These are phyloP conservation scores for Fusarium chaquense DNA, from an alignment of 2,329 filamentous ascomycete species.

Conservation along the genomic window DNA sequence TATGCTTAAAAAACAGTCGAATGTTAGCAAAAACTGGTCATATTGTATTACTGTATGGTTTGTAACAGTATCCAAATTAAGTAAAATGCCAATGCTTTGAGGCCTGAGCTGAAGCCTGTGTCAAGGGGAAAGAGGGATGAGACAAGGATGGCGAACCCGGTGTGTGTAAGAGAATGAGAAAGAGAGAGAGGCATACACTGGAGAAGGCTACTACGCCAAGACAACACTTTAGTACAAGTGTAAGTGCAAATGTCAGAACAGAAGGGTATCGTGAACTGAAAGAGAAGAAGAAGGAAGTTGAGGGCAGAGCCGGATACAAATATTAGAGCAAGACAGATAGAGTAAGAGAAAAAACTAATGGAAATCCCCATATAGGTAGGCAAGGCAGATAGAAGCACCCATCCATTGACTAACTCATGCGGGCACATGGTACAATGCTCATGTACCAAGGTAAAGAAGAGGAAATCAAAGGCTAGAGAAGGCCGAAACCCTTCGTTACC, in stretches of 20 bases:
- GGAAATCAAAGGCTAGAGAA: slow-evolving; percentile 11
- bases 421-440: slow-evolving; percentile 1
- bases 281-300: not conserved
- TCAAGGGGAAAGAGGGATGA: slow-evolving; percentile 36
- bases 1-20: slow-evolving; percentile 39
- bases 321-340: slow-evolving; percentile 14
- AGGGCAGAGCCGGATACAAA: slow-evolving; percentile 30
- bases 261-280: slow-evolving; percentile 28
- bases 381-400: slow-evolving; percentile 17
- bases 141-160: slow-evolving; percentile 32
- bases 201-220: slow-evolving; percentile 13
- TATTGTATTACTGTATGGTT: not conserved
- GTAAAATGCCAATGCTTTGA: slow-evolving; percentile 34
- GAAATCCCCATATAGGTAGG: slow-evolving; percentile 18
- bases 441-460: slow-evolving; percentile 12
- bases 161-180: slow-evolving; percentile 28
- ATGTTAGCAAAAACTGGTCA: slow-evolving; percentile 43
- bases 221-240: slow-evolving; percentile 15
- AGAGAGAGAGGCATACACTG: slow-evolving; percentile 25
- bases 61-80: slow-evolving; percentile 14
- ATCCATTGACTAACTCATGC: slow-evolving; percentile 8
- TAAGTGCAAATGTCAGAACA: slow-evolving; percentile 24
- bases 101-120: slow-evolving; percentile 23
- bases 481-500: slow-evolving; percentile 25
- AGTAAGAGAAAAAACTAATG: slow-evolving; percentile 8